Percentiles rank a stretch among this genome's conserved stretches.
phyloP scores from a whole-genome alignment of 2,329 filamentous ascomycete genomes.

The Aspergillus fischeri region DNA sequence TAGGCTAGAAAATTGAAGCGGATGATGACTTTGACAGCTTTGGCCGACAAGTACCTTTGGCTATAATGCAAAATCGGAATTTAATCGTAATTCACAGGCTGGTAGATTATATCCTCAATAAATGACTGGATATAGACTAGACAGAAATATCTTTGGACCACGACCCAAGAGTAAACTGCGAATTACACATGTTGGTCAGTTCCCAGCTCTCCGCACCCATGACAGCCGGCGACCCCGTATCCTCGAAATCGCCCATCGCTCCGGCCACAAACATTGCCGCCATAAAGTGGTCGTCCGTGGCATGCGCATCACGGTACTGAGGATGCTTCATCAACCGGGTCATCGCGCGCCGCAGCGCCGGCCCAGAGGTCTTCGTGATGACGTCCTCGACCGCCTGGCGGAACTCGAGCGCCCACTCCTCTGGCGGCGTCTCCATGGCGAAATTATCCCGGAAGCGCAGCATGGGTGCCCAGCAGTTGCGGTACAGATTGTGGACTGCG shows the following conservation, averaged over 20 bases:
- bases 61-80: no score
- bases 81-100: no score
- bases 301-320: conserved; percentile 62
- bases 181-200: conserved; percentile 62
- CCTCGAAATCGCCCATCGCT: conserved; percentile 47
- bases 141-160: conserved; percentile 20
- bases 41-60: no score
- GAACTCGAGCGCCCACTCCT: conserved; percentile 60
- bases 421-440: conserved; percentile 56
- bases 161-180: conserved; percentile 53
- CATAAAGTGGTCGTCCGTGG: conserved; percentile 69
- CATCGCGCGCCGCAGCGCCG: conserved; percentile 51
- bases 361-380: conserved; percentile 52
- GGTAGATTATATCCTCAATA: no score
- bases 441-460: conserved; percentile 60
- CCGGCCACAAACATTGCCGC: conserved; percentile 61
- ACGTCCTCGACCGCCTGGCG: conserved; percentile 61
- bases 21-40: no score
- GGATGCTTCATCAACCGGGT: conserved; percentile 67
- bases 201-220: conserved; percentile 61
- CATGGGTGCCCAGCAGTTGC: conserved; percentile 64
- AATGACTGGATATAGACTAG: no score
- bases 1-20: no score
- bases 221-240: conserved; percentile 32
- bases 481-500: conserved; percentile 66